Conservation (phyloP, 257 asterid genomes). For the Nicotiana tabacum region DNA sequence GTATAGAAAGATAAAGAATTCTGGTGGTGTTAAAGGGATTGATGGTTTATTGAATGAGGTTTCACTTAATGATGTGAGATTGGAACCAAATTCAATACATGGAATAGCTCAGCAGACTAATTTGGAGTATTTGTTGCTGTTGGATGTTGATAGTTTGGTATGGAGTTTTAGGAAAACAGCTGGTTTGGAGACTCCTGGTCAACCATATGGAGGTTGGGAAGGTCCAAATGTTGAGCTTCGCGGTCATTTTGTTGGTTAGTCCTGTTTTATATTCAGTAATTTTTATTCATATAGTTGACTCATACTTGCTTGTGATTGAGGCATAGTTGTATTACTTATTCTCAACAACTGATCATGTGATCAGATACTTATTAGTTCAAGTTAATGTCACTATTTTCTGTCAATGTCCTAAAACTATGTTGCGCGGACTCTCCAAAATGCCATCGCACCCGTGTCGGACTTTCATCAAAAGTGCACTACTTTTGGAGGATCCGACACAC, state of each 20-base stretch:
- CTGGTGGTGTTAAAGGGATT: constrained; percentile 17
- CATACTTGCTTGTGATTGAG: no score
- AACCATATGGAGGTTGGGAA: constrained; percentile 97
- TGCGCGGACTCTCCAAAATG: no score
- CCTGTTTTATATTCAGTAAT: neutral
- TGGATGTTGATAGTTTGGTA: constrained; percentile 70
- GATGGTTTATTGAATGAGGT: constrained; percentile 45
- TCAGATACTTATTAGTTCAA: no score
- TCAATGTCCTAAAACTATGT: neutral
- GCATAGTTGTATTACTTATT: no score
- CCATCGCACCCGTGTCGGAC: no score
- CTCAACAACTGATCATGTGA: no score
- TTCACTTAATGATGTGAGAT: constrained; percentile 59
- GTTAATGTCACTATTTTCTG: neutral
- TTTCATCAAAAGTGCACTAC: no score
- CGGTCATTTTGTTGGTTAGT: constrained; percentile 92
- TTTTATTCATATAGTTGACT: neutral
- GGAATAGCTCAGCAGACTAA: constrained; percentile 90
- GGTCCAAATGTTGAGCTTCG: constrained; percentile 56
- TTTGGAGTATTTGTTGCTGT: constrained; percentile 66
- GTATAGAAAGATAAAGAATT: constrained; percentile 52
- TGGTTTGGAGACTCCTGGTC: constrained; percentile 55
- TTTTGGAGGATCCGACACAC: no score
- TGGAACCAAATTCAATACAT: constrained; percentile 58
- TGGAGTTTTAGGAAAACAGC: constrained; percentile 92